phyloP scores from a whole-genome alignment of 2,329 filamentous ascomycete genomes.

The Aspergillus fructus region DNA sequence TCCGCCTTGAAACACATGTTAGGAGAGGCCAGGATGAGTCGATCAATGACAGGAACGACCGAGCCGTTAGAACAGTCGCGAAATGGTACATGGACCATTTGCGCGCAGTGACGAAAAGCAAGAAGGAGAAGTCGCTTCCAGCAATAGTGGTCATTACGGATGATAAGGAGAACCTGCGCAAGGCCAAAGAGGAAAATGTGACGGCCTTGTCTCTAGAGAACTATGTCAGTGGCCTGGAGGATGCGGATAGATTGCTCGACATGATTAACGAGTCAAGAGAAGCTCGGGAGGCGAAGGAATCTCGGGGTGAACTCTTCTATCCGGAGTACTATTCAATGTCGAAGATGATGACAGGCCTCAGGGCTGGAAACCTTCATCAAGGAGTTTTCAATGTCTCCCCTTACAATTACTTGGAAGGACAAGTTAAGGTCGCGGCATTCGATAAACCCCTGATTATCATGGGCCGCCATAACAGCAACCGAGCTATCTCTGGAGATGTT shows the following conservation, averaged over 20 bases:
- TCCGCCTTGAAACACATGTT: conserved; percentile 87
- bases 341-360: conserved; percentile 90
- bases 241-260: conserved; percentile 81
- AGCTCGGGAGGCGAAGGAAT: conserved; percentile 62
- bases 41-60: conserved; percentile 96
- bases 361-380: conserved; percentile 85
- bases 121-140: conserved; percentile 60
- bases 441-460: conserved; percentile 84
- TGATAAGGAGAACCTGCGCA: conserved; percentile 81
- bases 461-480: conserved; percentile 93
- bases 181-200: conserved; percentile 73
- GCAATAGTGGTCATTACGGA: conserved; percentile 91
- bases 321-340: conserved; percentile 86
- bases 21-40: conserved; percentile 72
- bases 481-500: conserved; percentile 85
- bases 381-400: conserved; percentile 94
- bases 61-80: conserved; percentile 80
- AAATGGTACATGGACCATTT: conserved; percentile 90
- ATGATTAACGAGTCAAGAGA: conserved; percentile 85
- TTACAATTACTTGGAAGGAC: conserved; percentile 96
- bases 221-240: conserved; percentile 81
- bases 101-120: conserved; percentile 55
- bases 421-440: conserved; percentile 85
- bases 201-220: conserved; percentile 66
- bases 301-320: conserved; percentile 73